Evolutionary conservation across 805 yeast species (phyloP).

Genomic region (Kodamaea laetipori): DNA sequence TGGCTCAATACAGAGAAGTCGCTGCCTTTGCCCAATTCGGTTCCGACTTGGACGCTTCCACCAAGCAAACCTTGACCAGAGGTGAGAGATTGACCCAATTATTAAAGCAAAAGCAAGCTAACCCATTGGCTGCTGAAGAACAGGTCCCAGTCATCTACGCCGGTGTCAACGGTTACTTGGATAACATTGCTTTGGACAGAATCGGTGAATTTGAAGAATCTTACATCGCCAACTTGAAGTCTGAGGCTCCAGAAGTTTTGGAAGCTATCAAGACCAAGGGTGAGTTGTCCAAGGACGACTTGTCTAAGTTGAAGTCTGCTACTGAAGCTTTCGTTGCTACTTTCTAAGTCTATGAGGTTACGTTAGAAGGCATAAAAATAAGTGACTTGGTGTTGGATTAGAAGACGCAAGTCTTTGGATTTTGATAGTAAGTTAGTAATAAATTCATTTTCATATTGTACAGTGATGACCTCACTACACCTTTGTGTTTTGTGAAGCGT

Average conservation of each 20-base stretch:
- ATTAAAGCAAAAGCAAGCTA: constrained; percentile 95
- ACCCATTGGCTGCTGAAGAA: constrained; percentile 97
- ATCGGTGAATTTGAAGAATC: constrained; percentile 89
- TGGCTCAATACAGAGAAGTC: constrained; percentile 99
- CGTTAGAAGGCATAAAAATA: constrained; percentile 6
- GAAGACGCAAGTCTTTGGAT: constrained; percentile 4
- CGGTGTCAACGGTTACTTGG: constrained; percentile 99
- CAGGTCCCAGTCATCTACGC: constrained; percentile 98
- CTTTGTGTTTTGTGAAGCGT: too few relatives aligned
- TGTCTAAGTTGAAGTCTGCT: constrained; percentile 85
- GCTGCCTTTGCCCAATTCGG: constrained; percentile 99
- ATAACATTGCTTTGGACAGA: constrained; percentile 78
- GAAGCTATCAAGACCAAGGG: constrained; percentile 86
- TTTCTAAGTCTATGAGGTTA: constrained; percentile 47
- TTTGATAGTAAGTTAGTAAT: constrained; percentile 8
- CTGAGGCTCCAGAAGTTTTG: constrained; percentile 84
- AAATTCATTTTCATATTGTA: constrained; percentile 9
- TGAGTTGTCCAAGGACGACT: constrained; percentile 82
- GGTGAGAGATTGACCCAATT: constrained; percentile 99
- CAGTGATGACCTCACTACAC: too few relatives aligned
- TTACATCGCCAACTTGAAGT: constrained; percentile 88
- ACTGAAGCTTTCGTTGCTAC: constrained; percentile 92
- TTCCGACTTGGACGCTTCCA: constrained; percentile 99
- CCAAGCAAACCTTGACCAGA: constrained; percentile 98
- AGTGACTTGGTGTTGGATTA: constrained; percentile 8